These are phyloP conservation scores for Trichoderma atrobrunneum DNA, from an alignment of 2,329 filamentous ascomycete species.

Conservation along the genomic window DNA sequence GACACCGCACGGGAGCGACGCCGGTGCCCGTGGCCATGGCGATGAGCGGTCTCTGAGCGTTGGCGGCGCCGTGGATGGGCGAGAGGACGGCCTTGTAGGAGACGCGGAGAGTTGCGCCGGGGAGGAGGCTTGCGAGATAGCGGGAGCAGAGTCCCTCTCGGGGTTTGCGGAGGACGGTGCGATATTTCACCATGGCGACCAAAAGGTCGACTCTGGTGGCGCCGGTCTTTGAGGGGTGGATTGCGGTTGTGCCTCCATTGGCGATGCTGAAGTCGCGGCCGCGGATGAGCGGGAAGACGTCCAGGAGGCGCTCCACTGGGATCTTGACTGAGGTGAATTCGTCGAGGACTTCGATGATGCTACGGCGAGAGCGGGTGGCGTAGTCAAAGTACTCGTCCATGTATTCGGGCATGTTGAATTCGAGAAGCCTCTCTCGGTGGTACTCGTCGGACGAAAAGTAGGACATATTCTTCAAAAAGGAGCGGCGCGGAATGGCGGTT, in stretches of 20 bases:
- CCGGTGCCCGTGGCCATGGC: slow-evolving; percentile 85
- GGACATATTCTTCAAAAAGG: slow-evolving; percentile 76
- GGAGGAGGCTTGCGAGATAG: slow-evolving; percentile 67
- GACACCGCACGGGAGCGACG: slow-evolving; percentile 75
- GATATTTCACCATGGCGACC: slow-evolving; percentile 86
- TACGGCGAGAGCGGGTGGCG: slow-evolving; percentile 82
- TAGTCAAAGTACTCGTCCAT: slow-evolving; percentile 96
- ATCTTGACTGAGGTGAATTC: slow-evolving; percentile 85
- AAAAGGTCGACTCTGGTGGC: slow-evolving; percentile 65
- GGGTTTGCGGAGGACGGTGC: slow-evolving; percentile 79
- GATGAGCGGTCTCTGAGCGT: slow-evolving; percentile 57
- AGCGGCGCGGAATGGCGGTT: slow-evolving; percentile 80
- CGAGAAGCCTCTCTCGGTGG: slow-evolving; percentile 77
- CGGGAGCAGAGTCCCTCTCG: slow-evolving; percentile 87
- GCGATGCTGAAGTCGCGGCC: slow-evolving; percentile 93
- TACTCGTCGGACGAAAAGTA: slow-evolving; percentile 69
- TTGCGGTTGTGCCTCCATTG: slow-evolving; percentile 57
- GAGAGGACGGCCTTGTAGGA: slow-evolving; percentile 50
- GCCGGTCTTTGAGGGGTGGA: slow-evolving; percentile 24
- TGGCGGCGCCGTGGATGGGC: slow-evolving; percentile 40
- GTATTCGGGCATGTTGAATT: slow-evolving; percentile 76
- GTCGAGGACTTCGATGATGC: slow-evolving; percentile 86
- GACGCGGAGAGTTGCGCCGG: slow-evolving; percentile 59
- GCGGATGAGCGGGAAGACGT: slow-evolving; percentile 77
- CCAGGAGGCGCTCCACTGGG: slow-evolving; percentile 68